Percentiles rank a stretch among this genome's conserved stretches.
phyloP scores from a whole-genome alignment of 2,329 filamentous ascomycete species.

The Gnomoniopsis smithogilvyi region DNA sequence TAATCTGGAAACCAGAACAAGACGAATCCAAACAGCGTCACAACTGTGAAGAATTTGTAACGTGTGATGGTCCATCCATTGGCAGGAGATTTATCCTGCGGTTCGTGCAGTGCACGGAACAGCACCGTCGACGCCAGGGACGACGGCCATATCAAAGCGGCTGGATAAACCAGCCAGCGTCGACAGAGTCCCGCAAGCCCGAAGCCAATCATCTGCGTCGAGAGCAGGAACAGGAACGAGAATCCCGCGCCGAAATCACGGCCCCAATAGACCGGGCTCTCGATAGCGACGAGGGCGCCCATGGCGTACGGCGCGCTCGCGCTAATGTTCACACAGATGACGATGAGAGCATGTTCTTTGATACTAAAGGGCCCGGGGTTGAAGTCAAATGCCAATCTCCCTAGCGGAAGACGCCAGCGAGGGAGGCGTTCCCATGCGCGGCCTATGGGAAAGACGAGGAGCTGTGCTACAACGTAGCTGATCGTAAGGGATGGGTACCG shows the following conservation, averaged over 20 bases:
- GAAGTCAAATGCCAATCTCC: slow-evolving; percentile 25
- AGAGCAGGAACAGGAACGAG: slow-evolving; percentile 30
- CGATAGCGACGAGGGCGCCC: slow-evolving; percentile 28
- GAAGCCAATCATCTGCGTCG: slow-evolving; percentile 30
- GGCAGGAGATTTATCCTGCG: slow-evolving; percentile 25
- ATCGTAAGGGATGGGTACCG: slow-evolving; percentile 33
- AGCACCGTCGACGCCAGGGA: slow-evolving; percentile 32
- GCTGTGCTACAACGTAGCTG: slow-evolving; percentile 31
- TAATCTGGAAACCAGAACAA: slow-evolving; percentile 24
- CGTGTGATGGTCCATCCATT: slow-evolving; percentile 33
- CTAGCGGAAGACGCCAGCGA: slow-evolving; percentile 24
- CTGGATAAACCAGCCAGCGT: slow-evolving; percentile 33
- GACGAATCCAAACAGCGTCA: slow-evolving; percentile 26
- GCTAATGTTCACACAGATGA: slow-evolving; percentile 31
- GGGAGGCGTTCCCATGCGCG: slow-evolving; percentile 30
- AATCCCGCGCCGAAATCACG: slow-evolving; percentile 30
- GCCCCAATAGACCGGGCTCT: slow-evolving; percentile 32
- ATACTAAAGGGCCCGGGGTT: slow-evolving; percentile 29
- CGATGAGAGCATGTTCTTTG: slow-evolving; percentile 32
- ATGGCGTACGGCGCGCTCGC: slow-evolving; percentile 25
- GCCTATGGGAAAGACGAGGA: slow-evolving; percentile 32
- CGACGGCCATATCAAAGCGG: slow-evolving; percentile 32
- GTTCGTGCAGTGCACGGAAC: slow-evolving; percentile 31
- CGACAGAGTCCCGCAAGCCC: slow-evolving; percentile 31
- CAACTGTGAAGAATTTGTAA: slow-evolving; percentile 31